phyloP scores from a whole-genome alignment of 129 eudicot species.

The Calendula officinalis region DNA sequence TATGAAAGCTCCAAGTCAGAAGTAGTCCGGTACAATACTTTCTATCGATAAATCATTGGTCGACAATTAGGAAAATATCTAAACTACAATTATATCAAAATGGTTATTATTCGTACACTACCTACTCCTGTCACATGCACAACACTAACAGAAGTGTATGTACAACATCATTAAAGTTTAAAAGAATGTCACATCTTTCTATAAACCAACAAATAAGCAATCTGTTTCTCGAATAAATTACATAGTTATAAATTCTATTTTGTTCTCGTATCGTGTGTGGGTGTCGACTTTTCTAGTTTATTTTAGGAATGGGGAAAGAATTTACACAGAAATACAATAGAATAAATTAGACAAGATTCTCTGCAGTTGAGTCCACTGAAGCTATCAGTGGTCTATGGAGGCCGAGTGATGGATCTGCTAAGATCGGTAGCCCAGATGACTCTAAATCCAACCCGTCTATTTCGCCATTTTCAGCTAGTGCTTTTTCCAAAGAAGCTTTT shows the following conservation, averaged over 20 bases:
- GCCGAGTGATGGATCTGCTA: constrained; percentile 43
- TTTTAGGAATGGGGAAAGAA: constrained; percentile 31
- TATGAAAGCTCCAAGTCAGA: no score
- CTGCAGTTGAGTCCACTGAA: constrained; percentile 43
- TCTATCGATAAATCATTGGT: no score
- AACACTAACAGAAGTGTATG: no score
- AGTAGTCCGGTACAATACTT: no score
- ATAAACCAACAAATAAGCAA: no score
- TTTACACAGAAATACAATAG: constrained; percentile 35
- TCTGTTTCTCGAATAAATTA: background rate
- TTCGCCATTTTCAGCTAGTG: constrained; percentile 64
- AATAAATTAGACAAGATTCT: constrained; percentile 42
- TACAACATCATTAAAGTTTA: no score
- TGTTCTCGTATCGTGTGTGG: constrained; percentile 7
- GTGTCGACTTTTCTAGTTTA: constrained; percentile 18
- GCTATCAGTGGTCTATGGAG: constrained; percentile 67
- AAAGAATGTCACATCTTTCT: no score
- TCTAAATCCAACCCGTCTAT: constrained; percentile 36
- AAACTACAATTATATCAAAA: no score
- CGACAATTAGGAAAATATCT: no score
- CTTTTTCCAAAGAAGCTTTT: constrained; percentile 80
- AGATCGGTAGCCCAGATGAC: constrained; percentile 52
- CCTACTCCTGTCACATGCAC: no score
- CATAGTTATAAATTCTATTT: constrained; percentile 12
- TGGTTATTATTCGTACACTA: no score